Conservation (phyloP, 768 basidiomycete species). For the Auriscalpium vulgare region DNA sequence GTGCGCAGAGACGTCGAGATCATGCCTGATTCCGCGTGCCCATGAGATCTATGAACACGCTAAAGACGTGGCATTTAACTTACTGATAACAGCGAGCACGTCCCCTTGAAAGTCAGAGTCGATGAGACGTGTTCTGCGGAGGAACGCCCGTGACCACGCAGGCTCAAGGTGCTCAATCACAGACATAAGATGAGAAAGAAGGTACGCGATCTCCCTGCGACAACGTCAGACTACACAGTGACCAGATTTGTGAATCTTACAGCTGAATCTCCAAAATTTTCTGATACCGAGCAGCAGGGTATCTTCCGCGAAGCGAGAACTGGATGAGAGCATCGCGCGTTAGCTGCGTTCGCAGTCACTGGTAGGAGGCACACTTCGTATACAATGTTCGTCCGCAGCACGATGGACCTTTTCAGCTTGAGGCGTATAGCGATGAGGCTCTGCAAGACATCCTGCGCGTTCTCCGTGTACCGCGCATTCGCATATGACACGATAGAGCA, state of each 20-base stretch:
- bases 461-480: constrained; percentile 41
- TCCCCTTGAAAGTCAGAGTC: constrained; percentile 83
- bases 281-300: constrained; percentile 77
- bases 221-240: constrained; percentile 2
- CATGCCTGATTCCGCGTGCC: constrained; percentile 44
- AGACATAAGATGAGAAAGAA: constrained; percentile 67
- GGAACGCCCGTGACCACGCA: constrained; percentile 70
- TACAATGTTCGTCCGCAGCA: constrained; percentile 47
- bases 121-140: constrained; percentile 64
- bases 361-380: constrained; percentile 46
- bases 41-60: not conserved
- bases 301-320: constrained; percentile 70
- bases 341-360: not conserved
- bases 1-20: constrained; percentile 69
- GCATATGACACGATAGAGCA: constrained; percentile 73
- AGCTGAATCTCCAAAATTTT: constrained; percentile 59
- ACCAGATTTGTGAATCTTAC: constrained; percentile 30
- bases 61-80: constrained; percentile 11
- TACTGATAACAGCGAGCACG: constrained; percentile 74
- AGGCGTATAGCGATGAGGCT: constrained; percentile 67
- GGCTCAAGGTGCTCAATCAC: constrained; percentile 66
- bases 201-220: constrained; percentile 55
- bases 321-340: constrained; percentile 21
- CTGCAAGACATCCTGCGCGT: constrained; percentile 48
- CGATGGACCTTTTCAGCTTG: constrained; percentile 58